phyloP scores from a whole-genome alignment of 306 rosid species.

The Quillaja saponaria region DNA sequence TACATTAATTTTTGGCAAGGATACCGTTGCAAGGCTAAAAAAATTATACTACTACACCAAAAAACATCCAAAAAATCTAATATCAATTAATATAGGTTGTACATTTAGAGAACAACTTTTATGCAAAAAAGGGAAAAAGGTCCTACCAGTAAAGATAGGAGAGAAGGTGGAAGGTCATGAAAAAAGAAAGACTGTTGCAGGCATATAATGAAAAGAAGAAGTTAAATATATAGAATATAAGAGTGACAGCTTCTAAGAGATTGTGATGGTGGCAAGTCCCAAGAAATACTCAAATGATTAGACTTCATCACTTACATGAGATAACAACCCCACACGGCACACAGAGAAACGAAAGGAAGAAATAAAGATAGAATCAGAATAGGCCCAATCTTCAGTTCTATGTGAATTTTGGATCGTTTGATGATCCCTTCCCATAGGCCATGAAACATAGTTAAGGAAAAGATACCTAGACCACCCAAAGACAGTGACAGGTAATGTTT shows the following conservation, averaged over 20 bases:
- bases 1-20: conserved; percentile 12
- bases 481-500: conserved; percentile 78
- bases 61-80: neutral
- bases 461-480: conserved; percentile 91
- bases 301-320: too few relatives aligned
- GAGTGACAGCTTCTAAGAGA: conserved; percentile 7
- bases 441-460: conserved; percentile 20
- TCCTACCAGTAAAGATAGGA: neutral
- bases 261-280: neutral
- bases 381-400: conserved; percentile 1
- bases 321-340: too few relatives aligned
- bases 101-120: too few relatives aligned
- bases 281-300: neutral
- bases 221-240: conserved; percentile 1
- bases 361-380: conserved; percentile 1
- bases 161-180: conserved; percentile 14
- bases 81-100: conserved; percentile 22
- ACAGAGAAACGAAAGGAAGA: too few relatives aligned
- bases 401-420: conserved; percentile 2
- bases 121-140: conserved; percentile 8
- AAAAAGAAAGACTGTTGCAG: too few relatives aligned
- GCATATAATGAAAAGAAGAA: neutral
- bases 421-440: conserved; percentile 2
- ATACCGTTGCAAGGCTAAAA: conserved; percentile 22
- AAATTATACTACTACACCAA: conserved; percentile 10